Conservation (phyloP, 106 monocot genomes). For the Dioscorea alata region DNA sequence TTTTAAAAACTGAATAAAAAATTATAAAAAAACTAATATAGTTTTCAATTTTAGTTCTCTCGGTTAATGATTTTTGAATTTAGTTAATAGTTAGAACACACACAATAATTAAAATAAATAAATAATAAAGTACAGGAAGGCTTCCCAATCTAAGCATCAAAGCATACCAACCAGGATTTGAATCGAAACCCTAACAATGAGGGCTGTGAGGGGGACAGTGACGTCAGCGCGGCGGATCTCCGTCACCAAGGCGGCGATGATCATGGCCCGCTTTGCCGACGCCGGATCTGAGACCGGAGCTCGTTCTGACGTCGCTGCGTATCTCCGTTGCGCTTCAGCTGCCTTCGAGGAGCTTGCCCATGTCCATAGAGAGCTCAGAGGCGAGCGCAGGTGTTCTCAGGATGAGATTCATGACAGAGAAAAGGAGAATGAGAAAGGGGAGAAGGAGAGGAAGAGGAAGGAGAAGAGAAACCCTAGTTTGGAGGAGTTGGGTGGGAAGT, state of each 20-base stretch:
- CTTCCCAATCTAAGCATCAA: too few relatives aligned
- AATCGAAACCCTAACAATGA: neutral
- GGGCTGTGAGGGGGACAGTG: conserved; percentile 2
- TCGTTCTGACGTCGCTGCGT: neutral
- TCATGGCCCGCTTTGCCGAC: neutral
- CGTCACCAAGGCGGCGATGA: neutral
- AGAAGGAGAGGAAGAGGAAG: neutral
- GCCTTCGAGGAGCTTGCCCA: neutral
- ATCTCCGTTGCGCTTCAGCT: neutral
- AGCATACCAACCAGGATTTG: too few relatives aligned
- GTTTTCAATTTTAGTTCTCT: too few relatives aligned
- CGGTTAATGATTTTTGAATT: too few relatives aligned
- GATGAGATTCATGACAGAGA: neutral
- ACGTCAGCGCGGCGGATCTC: neutral
- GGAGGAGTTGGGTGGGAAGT: neutral
- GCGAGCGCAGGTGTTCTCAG: neutral
- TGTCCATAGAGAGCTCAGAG: neutral
- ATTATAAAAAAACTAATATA: too few relatives aligned
- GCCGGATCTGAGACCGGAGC: neutral
- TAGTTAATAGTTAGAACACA: too few relatives aligned
- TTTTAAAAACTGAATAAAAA: too few relatives aligned
- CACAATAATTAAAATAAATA: too few relatives aligned
- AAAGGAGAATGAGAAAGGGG: neutral
- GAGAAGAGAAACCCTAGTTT: too few relatives aligned
- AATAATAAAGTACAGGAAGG: too few relatives aligned